Percentiles rank a stretch among this genome's conserved stretches.
phyloP scores from a whole-genome alignment of 495 filamentous ascomycete genomes.

The Penicillium silybi region DNA sequence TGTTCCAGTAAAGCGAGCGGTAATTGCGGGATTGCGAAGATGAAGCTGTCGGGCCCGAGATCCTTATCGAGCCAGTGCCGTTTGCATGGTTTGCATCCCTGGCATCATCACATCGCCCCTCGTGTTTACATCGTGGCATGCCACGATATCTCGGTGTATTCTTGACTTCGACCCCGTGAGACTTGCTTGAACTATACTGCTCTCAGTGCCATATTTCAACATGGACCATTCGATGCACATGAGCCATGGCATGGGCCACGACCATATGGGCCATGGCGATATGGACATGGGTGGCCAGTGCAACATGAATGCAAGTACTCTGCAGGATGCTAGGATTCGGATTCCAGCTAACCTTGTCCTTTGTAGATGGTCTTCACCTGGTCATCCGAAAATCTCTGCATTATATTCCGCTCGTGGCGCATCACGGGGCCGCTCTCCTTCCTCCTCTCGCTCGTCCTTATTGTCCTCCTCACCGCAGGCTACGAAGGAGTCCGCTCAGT shows the following conservation, averaged over 20 bases:
- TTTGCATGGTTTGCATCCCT: slow-evolving; percentile 43
- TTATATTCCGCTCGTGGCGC: slow-evolving; percentile 91
- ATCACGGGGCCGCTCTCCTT: slow-evolving; percentile 67
- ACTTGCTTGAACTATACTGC: background rate
- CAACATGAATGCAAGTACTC: slow-evolving; percentile 72
- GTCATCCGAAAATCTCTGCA: slow-evolving; percentile 87
- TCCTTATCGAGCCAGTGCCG: slow-evolving; percentile 27
- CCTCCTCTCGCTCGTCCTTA: slow-evolving; percentile 72
- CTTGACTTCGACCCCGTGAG: background rate
- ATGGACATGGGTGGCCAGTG: slow-evolving; percentile 63
- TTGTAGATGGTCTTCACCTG: slow-evolving; percentile 94
- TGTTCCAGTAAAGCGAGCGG: background rate
- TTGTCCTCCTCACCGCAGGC: slow-evolving; percentile 78
- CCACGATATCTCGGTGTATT: background rate
- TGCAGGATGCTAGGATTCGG: background rate
- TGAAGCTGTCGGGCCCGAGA: slow-evolving; percentile 6
- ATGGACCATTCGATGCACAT: slow-evolving; percentile 45
- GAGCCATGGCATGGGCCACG: slow-evolving; percentile 44
- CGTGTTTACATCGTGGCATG: background rate
- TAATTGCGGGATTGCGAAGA: slow-evolving; percentile 16
- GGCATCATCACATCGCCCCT: background rate
- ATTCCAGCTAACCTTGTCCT: background rate
- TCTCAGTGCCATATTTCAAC: background rate
- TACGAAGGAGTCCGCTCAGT: slow-evolving; percentile 84
- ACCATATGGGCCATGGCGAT: slow-evolving; percentile 44